Percentiles rank a stretch among this genome's conserved stretches.
Conservation (phyloP, 2,329 filamentous ascomycete genomes). For the Aphanocladium album region DNA sequence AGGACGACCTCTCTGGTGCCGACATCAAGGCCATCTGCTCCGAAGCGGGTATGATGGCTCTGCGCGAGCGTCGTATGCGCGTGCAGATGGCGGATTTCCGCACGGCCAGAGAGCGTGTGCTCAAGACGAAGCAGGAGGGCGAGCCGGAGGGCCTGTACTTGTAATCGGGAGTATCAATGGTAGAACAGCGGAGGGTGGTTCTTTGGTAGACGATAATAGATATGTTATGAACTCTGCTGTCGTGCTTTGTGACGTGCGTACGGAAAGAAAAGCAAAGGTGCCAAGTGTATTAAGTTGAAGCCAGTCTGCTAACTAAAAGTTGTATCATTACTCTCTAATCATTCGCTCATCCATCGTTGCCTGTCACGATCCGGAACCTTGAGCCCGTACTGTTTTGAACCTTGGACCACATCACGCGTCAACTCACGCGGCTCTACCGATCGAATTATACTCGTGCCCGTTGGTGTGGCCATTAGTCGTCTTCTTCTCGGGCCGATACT, state of each 20-base stretch:
- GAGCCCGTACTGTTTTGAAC: background rate
- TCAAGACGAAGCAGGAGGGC: slow-evolving; percentile 98
- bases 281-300: background rate
- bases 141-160: slow-evolving; percentile 98
- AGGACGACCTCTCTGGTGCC: slow-evolving; percentile 93
- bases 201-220: slow-evolving; percentile 10
- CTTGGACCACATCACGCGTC: background rate
- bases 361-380: background rate
- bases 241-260: background rate
- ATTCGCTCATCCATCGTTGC: background rate
- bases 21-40: slow-evolving; percentile 99
- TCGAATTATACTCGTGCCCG: background rate
- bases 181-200: slow-evolving; percentile 10
- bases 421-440: background rate
- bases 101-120: slow-evolving; percentile 82
- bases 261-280: background rate
- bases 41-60: slow-evolving; percentile 88
- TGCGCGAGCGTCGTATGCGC: slow-evolving; percentile 92
- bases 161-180: slow-evolving; percentile 48
- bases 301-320: background rate
- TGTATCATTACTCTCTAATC: background rate
- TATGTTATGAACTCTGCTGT: background rate
- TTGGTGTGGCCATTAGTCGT: background rate
- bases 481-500: slow-evolving; percentile 7
- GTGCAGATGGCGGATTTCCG: slow-evolving; percentile 99